These are phyloP conservation scores for Backusella sp. DNA, from an alignment of 192 early-diverging fungal species.

Conservation along the genomic window DNA sequence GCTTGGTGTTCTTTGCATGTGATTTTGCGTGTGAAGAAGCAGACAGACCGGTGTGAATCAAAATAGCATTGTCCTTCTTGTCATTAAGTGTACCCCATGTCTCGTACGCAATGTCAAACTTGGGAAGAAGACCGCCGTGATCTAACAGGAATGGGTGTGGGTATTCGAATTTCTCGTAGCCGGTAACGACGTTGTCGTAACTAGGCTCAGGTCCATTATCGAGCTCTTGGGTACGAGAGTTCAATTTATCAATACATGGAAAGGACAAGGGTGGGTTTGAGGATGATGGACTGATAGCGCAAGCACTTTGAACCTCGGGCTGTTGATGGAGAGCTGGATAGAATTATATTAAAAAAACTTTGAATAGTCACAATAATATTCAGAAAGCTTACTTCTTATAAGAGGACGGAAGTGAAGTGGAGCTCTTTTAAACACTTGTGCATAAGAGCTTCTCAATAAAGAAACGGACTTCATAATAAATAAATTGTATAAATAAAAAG, in stretches of 20 bases:
- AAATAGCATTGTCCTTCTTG: constrained; percentile 78
- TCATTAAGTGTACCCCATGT: constrained; percentile 93
- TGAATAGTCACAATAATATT: background rate
- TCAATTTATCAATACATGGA: constrained; percentile 72
- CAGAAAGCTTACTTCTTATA: background rate
- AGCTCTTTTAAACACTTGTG: background rate
- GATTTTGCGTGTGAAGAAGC: constrained; percentile 91
- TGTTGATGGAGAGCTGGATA: constrained; percentile 1
- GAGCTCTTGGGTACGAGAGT: constrained; percentile 58
- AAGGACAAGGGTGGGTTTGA: constrained; percentile 68
- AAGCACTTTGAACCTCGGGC: background rate
- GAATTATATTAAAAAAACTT: background rate
- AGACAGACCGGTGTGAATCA: constrained; percentile 94
- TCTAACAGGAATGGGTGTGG: constrained; percentile 68
- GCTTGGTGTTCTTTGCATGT: constrained; percentile 68
- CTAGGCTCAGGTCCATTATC: constrained; percentile 78
- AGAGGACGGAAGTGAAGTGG: background rate
- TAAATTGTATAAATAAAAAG: background rate
- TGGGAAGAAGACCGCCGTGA: constrained; percentile 78
- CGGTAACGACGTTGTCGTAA: constrained; percentile 79
- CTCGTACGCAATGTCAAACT: constrained; percentile 89
- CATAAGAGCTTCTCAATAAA: background rate
- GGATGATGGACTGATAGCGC: constrained; percentile 1
- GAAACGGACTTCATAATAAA: constrained; percentile 7
- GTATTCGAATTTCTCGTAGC: constrained; percentile 68